phyloP scores from a whole-genome alignment of 495 filamentous ascomycete genomes.

The Penicillium coffeae region DNA sequence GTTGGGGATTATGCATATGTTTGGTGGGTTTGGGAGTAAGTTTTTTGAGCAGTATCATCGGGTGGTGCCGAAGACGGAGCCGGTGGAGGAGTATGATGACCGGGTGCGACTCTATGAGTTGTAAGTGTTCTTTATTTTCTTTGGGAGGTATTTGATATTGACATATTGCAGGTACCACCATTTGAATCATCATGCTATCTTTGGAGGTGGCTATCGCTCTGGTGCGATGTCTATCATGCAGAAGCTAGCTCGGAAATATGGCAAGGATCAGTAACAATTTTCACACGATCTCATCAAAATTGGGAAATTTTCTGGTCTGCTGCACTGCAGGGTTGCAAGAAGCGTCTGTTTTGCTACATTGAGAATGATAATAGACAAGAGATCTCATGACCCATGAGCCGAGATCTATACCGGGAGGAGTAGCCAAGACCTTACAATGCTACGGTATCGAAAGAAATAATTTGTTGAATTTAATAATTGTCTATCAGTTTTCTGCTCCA shows the following conservation, averaged over 20 bases:
- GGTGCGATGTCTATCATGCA: conserved; percentile 75
- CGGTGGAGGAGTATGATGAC: conserved; percentile 80
- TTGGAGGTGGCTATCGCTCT: conserved; percentile 70
- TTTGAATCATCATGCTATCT: conserved; percentile 82
- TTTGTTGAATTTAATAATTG: no score
- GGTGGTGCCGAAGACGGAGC: conserved; percentile 73
- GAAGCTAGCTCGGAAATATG: conserved; percentile 65
- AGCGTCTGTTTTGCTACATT: no score
- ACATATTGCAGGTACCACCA: conserved; percentile 71
- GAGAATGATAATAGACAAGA: no score
- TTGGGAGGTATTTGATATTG: not conserved
- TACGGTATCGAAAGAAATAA: no score
- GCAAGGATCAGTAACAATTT: conserved; percentile 14
- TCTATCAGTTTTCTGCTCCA: no score
- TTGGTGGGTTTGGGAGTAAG: conserved; percentile 73
- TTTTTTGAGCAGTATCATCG: conserved; percentile 77
- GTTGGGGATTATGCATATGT: conserved; percentile 92
- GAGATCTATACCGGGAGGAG: not conserved
- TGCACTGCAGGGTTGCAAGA: no score
- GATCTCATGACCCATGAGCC: not conserved
- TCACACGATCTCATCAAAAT: no score
- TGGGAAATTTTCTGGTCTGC: no score
- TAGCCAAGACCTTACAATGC: no score
- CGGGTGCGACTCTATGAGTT: conserved; percentile 75
- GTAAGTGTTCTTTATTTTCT: conserved; percentile 47